Percentiles rank a stretch among this genome's conserved stretches.
phyloP scores from a whole-genome alignment of 1,139 yeast genomes.

The Geotrichum klebahnii region DNA sequence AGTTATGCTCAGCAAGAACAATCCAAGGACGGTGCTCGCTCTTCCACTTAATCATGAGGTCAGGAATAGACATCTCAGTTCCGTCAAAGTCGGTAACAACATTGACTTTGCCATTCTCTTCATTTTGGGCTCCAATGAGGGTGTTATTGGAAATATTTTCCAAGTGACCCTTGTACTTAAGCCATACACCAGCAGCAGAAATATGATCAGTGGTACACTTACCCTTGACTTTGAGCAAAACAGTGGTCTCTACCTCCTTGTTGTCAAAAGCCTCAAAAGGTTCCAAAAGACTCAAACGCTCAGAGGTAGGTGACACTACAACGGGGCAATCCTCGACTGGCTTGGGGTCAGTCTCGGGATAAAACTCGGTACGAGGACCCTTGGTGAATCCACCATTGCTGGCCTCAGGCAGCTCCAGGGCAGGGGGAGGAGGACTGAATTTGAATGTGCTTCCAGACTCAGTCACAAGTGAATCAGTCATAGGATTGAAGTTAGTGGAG shows the following conservation, averaged over 20 bases:
- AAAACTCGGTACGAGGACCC: conserved; percentile 92
- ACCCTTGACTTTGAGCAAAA: conserved; percentile 92
- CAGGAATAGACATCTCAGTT: conserved; percentile 92
- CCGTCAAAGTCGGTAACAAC: conserved; percentile 89
- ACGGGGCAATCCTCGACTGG: conserved; percentile 75
- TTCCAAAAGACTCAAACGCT: conserved; percentile 80
- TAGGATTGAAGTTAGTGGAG: conserved; percentile 96
- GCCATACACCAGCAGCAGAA: conserved; percentile 99
- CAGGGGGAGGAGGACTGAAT: conserved; percentile 70
- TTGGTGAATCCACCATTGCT: conserved; percentile 91
- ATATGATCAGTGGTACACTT: conserved; percentile 99
- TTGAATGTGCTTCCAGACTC: conserved; percentile 93
- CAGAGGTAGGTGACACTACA: conserved; percentile 77
- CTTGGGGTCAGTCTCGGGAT: conserved; percentile 52
- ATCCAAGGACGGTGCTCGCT: conserved; percentile 91
- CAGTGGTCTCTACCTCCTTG: conserved; percentile 87
- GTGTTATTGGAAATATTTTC: conserved; percentile 98
- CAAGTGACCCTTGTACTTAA: conserved; percentile 99
- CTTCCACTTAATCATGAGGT: conserved; percentile 91
- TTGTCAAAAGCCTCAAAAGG: conserved; percentile 97
- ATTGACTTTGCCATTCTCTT: conserved; percentile 95
- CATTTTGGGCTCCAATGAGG: conserved; percentile 98
- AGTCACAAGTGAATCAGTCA: conserved; percentile 90
- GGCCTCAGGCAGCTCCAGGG: conserved; percentile 84
- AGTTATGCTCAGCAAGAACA: conserved; percentile 97